These are phyloP conservation scores for Petrea volubilis DNA, from an alignment of 257 asterid genomes.

Conservation along the genomic window DNA sequence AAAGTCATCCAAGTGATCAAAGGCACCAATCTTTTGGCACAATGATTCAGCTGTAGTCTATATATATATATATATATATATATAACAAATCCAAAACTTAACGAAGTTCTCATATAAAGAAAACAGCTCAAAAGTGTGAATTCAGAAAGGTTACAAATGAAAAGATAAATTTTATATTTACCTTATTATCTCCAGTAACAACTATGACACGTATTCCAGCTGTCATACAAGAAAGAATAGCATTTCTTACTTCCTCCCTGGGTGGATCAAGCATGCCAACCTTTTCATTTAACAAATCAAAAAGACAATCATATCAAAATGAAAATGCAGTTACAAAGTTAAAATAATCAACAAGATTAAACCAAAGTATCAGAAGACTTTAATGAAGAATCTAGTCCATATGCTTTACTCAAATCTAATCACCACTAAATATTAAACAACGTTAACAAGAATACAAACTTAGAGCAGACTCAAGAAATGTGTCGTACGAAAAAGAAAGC, in stretches of 20 bases:
- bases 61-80: too few species aligned
- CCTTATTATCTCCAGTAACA: conserved; percentile 99
- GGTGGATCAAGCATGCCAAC: conserved; percentile 99
- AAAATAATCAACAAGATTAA: conserved; percentile 13
- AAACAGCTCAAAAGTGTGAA: conserved; percentile 17
- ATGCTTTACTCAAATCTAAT: neutral
- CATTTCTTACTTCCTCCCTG: conserved; percentile 92
- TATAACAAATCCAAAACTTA: conserved; percentile 25
- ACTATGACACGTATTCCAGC: conserved; percentile 99
- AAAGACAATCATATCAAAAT: conserved; percentile 16
- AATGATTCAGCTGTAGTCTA: conserved; percentile 94
- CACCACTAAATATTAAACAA: conserved; percentile 21
- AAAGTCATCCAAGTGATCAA: conserved; percentile 83
- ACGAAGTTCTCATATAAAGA: neutral
- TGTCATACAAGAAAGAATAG: conserved; percentile 93
- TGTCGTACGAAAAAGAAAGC: conserved; percentile 61
- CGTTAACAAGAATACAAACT: conserved; percentile 12
- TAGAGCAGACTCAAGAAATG: conserved; percentile 16
- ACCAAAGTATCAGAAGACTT: conserved; percentile 16
- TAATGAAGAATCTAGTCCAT: neutral
- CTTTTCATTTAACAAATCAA: conserved; percentile 39
- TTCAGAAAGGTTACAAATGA: conserved; percentile 6
- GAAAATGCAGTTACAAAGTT: neutral
- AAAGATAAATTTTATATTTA: conserved; percentile 26
- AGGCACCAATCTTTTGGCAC: conserved; percentile 85